Percentiles rank a stretch among this genome's conserved stretches.
Evolutionary conservation across 805 yeast species (phyloP).

Genomic region (Schwanniomyces sp.): DNA sequence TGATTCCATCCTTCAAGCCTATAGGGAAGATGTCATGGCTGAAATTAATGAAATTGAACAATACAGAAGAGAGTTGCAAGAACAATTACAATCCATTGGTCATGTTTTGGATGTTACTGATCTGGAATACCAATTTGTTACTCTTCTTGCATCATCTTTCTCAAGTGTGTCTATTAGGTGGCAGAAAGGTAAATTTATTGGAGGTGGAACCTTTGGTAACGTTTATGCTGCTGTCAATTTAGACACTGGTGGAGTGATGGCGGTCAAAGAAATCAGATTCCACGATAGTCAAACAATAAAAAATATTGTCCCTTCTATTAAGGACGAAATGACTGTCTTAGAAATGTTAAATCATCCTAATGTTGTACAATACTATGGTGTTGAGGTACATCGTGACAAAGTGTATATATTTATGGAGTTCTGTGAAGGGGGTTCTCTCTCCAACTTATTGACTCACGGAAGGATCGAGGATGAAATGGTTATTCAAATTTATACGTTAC

Average conservation of each 20-base stretch:
- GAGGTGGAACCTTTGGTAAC: constrained; percentile 94
- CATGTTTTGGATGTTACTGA: constrained; percentile 86
- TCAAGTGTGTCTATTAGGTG: constrained; percentile 91
- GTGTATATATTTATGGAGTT: constrained; percentile 97
- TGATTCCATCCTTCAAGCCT: constrained; percentile 42
- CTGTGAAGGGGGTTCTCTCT: constrained; percentile 94
- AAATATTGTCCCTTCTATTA: constrained; percentile 81
- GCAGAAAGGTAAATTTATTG: constrained; percentile 94
- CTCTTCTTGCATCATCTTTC: constrained; percentile 83
- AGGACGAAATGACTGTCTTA: constrained; percentile 94
- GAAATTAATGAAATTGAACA: constrained; percentile 66
- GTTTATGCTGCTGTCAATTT: constrained; percentile 90
- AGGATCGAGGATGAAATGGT: constrained; percentile 94
- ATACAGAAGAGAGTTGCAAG: constrained; percentile 44
- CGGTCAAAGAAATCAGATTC: constrained; percentile 91
- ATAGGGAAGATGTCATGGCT: constrained; percentile 66
- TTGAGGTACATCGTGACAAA: constrained; percentile 93
- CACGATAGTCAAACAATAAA: constrained; percentile 85
- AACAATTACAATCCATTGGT: constrained; percentile 59
- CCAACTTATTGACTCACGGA: constrained; percentile 83
- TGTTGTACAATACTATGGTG: constrained; percentile 94
- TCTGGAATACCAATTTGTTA: constrained; percentile 81
- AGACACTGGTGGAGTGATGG: constrained; percentile 95
- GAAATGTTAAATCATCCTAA: constrained; percentile 96
- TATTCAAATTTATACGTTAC: constrained; percentile 84